phyloP scores from a whole-genome alignment of 139 green algal genomes.

The Trebouxia sp. region DNA sequence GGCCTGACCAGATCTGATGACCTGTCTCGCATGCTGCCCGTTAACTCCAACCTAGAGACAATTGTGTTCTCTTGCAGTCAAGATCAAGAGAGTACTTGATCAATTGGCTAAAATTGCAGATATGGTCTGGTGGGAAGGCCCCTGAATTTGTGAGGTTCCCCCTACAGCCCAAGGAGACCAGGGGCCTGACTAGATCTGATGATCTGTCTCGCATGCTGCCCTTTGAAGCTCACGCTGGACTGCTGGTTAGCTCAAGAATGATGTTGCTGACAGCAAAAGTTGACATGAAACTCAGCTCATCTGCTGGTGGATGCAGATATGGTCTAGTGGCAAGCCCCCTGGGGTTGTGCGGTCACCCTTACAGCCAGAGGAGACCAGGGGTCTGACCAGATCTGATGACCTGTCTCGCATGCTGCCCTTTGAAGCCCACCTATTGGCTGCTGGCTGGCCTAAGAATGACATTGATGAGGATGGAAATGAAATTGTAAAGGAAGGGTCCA shows the following conservation, averaged over 20 bases:
- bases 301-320: constrained; percentile 55
- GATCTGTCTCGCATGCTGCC: constrained; percentile 89
- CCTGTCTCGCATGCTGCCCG: constrained; percentile 84
- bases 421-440: constrained; percentile 83
- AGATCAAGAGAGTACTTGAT: too few species aligned
- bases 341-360: constrained; percentile 81
- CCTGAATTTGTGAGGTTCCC: too few species aligned
- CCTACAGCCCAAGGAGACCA: constrained; percentile 84
- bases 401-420: constrained; percentile 86
- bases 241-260: constrained; percentile 67
- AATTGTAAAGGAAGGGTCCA: constrained; percentile 41
- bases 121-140: too few species aligned
- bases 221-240: constrained; percentile 76
- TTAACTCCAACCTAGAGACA: constrained; percentile 76
- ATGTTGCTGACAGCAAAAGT: too few species aligned
- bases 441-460: constrained; percentile 64
- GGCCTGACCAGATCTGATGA: constrained; percentile 71
- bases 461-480: neutral
- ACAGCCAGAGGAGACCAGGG: constrained; percentile 81
- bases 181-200: constrained; percentile 61
- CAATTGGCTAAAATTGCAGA: too few species aligned
- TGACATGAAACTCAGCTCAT: too few species aligned
- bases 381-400: constrained; percentile 71
- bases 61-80: constrained; percentile 77
- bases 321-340: constrained; percentile 51